Evolutionary conservation across 2,329 filamentous ascomycete genomes (phyloP).

Genomic region (Nigrospora osmanthi): DNA sequence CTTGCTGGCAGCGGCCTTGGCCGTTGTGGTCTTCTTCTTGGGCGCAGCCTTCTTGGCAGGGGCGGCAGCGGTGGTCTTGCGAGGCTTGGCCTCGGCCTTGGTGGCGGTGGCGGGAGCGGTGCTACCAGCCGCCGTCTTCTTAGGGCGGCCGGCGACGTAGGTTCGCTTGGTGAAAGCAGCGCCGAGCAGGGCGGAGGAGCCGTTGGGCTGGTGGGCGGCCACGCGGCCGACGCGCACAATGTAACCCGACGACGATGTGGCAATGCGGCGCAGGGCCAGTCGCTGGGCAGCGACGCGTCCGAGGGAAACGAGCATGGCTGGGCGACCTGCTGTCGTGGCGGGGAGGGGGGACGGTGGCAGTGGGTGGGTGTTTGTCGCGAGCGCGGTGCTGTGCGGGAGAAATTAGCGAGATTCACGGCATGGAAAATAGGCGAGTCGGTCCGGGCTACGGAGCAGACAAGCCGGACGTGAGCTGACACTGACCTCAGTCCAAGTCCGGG

Average conservation of each 20-base stretch:
- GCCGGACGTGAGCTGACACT: too few species aligned
- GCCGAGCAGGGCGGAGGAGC: constrained; percentile 1
- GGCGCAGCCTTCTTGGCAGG: constrained; percentile 6
- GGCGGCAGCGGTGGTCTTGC: constrained; percentile 10
- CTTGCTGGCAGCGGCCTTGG: constrained; percentile 14
- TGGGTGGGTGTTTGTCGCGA: too few species aligned
- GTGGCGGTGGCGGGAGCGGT: constrained; percentile 8
- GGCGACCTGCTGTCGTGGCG: too few species aligned
- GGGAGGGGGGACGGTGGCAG: too few species aligned
- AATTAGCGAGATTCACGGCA: too few species aligned
- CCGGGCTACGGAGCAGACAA: too few species aligned
- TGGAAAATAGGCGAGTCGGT: too few species aligned
- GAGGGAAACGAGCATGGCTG: constrained; percentile 32
- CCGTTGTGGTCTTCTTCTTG: constrained; percentile 15
- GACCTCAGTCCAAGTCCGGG: too few species aligned
- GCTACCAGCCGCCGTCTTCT: constrained; percentile 1
- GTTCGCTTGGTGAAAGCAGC: constrained; percentile 4
- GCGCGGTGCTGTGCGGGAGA: too few species aligned
- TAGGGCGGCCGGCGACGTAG: constrained; percentile 9
- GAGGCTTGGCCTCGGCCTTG: constrained; percentile 13
- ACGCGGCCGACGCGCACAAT: constrained; percentile 9
- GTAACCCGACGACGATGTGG: constrained; percentile 10
- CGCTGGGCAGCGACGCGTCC: constrained; percentile 30
- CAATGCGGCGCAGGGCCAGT: constrained; percentile 9
- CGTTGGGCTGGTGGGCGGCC: constrained; percentile 1